These are phyloP conservation scores for Usnea hakonensis DNA, from an alignment of 495 filamentous ascomycete genomes.

Conservation along the genomic window DNA sequence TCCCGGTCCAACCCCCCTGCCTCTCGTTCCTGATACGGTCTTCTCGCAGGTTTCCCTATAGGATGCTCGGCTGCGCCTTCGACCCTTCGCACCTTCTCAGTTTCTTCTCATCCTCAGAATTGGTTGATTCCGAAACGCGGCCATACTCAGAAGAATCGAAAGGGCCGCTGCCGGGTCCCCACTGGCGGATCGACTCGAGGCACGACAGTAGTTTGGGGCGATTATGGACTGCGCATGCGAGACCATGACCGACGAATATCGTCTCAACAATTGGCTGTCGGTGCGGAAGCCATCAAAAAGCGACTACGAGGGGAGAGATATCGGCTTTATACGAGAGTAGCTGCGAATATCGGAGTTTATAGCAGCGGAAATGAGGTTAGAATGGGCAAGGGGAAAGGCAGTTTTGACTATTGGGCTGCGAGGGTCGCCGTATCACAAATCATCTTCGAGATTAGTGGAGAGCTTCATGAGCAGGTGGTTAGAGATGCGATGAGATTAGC, in stretches of 20 bases:
- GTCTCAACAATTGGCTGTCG: conserved; percentile 76
- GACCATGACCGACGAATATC: conserved; percentile 90
- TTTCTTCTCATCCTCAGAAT: conserved; percentile 52
- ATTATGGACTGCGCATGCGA: conserved; percentile 88
- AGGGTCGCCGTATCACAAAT: conserved; percentile 81
- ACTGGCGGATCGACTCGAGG: conserved; percentile 87
- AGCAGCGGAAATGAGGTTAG: conserved; percentile 90
- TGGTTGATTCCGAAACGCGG: conserved; percentile 76
- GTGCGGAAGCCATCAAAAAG: conserved; percentile 84
- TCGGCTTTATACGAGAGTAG: conserved; percentile 80
- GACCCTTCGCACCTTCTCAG: conserved; percentile 57
- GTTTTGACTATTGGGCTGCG: conserved; percentile 92
- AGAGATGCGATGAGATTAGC: conserved; percentile 91
- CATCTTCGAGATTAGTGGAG: conserved; percentile 84
- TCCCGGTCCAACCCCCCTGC: not conserved
- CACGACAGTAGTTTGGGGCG: conserved; percentile 93
- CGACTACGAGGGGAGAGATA: conserved; percentile 88
- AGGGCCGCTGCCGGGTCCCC: conserved; percentile 77
- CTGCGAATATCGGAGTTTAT: conserved; percentile 89
- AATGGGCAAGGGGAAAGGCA: conserved; percentile 99
- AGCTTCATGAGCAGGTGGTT: conserved; percentile 88
- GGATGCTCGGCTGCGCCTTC: not conserved
- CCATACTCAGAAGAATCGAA: conserved; percentile 76
- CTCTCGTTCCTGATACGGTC: not conserved
- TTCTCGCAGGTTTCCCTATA: not conserved